Conservation (phyloP, 2,329 filamentous ascomycete genomes). For the Fusarium coicis region DNA sequence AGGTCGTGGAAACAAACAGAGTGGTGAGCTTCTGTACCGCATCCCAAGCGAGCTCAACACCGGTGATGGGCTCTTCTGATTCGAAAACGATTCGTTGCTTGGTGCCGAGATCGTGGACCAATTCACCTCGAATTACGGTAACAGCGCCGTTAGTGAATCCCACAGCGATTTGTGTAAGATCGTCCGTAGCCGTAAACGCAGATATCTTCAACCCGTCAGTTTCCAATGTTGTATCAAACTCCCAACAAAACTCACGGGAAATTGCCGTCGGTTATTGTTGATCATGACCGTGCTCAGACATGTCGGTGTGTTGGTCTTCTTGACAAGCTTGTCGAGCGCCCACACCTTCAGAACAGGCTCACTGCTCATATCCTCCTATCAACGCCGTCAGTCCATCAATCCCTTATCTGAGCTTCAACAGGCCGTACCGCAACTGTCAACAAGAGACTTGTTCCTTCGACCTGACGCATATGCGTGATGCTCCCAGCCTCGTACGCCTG, state of each 20-base stretch:
- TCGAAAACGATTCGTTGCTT: slow-evolving; percentile 96
- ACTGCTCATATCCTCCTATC: slow-evolving; percentile 82
- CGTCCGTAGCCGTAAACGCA: slow-evolving; percentile 86
- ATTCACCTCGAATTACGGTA: slow-evolving; percentile 90
- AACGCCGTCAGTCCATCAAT: slow-evolving; percentile 4
- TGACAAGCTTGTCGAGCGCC: slow-evolving; percentile 92
- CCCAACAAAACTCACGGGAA: slow-evolving; percentile 71
- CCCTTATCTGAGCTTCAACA: background rate
- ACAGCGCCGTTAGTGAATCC: slow-evolving; percentile 97
- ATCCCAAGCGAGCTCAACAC: slow-evolving; percentile 78
- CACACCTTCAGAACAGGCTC: slow-evolving; percentile 97
- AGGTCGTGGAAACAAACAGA: slow-evolving; percentile 92
- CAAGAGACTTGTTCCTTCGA: slow-evolving; percentile 86
- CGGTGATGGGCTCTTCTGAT: slow-evolving; percentile 95
- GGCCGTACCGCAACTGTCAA: slow-evolving; percentile 75
- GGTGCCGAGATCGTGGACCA: slow-evolving; percentile 94
- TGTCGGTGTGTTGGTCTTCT: slow-evolving; percentile 89
- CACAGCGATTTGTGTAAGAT: slow-evolving; percentile 91
- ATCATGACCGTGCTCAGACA: slow-evolving; percentile 88
- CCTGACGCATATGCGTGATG: slow-evolving; percentile 91
- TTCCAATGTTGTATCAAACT: fast-evolving
- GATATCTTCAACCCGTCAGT: slow-evolving; percentile 69
- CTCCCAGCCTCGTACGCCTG: slow-evolving; percentile 83
- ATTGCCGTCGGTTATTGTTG: slow-evolving; percentile 90
- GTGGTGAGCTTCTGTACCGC: slow-evolving; percentile 68